Evolutionary conservation across 768 basidiomycete genomes (phyloP), one percentile per base, ranked within the genome.

Genomic region (Grammothele lineata): DNA sequence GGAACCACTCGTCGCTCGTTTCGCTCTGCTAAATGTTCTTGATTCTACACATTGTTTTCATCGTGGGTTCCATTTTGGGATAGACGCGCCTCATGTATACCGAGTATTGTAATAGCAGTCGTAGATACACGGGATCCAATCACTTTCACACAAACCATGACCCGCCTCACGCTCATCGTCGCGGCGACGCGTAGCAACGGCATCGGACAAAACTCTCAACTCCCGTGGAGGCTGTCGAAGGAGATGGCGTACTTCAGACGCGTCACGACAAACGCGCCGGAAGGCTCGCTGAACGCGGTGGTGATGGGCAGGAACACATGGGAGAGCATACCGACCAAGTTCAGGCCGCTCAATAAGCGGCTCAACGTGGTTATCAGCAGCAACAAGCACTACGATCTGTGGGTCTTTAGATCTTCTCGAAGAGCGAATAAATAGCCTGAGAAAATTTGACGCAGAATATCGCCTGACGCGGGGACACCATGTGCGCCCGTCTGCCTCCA

Each of bases 291-390:
- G 48, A 98, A 97, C 66, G 81, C 78, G 1, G 85, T 97, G 17
- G 70, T 97, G 45, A 97, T 99, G 95, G 96, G 96, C 12, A 77
- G 95, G 46, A 92, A 89, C 60, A 95, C 93, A 12, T 99, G 96
- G 96, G 92, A 97, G 68, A 90, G 90, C 62, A 97, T 99, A 45
- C 95, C 96, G 7, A 53, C 61, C 17, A 88, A 82, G 63, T 88
- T 86, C 67, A 75, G 87, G 52, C 96, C 96, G 5, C 74, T 99
- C 17, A 71, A 76, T 33, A 77, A 75, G 36, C 75, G 96, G 40
- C 45, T 76, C 45, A 99, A 98, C 61, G 63, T 94, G 21, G 81
- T 99, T 45, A 67, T 94, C 49, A 85, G 80, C 65, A 72, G 76
- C 40, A 79, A 83, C 55, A 35, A 61, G 22, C 66, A 69, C 37